Percentiles rank a stretch among this genome's conserved stretches.
Conservation (phyloP, 2,329 filamentous ascomycete genomes). For the Verticillium nonalfalfae region DNA sequence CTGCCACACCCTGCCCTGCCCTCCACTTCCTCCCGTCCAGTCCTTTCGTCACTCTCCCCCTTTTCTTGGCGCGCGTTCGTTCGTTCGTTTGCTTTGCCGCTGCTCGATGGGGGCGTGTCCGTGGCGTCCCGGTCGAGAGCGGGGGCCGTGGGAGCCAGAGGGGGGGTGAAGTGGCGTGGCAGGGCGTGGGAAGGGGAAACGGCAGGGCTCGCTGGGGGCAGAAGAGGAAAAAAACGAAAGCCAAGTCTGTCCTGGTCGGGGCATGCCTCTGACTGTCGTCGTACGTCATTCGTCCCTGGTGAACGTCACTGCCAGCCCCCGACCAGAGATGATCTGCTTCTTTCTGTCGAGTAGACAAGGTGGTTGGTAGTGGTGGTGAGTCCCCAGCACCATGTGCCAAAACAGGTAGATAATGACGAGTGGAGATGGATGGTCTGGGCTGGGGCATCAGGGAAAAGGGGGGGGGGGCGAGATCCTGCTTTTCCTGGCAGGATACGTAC, state of each 20-base stretch:
- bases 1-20: no score
- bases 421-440: not conserved
- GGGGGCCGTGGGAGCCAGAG: no score
- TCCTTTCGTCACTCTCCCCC: not conserved
- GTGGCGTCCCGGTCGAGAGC: no score
- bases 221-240: no score
- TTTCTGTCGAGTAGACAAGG: not conserved
- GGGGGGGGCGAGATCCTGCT: not conserved
- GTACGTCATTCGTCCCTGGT: not conserved
- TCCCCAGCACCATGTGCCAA: not conserved
- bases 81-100: not conserved
- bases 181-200: no score
- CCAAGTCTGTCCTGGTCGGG: not conserved
- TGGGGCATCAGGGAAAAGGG: not conserved
- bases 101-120: not conserved
- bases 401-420: not conserved
- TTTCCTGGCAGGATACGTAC: no score
- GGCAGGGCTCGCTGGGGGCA: not conserved
- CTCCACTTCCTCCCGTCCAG: not conserved
- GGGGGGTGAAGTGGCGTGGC: not conserved
- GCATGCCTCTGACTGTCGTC: not conserved
- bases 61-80: not conserved
- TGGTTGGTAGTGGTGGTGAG: not conserved
- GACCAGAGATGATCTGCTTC: not conserved
- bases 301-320: not conserved